phyloP scores from a whole-genome alignment of 768 basidiomycete species.

The Mycena sanguinolenta region DNA sequence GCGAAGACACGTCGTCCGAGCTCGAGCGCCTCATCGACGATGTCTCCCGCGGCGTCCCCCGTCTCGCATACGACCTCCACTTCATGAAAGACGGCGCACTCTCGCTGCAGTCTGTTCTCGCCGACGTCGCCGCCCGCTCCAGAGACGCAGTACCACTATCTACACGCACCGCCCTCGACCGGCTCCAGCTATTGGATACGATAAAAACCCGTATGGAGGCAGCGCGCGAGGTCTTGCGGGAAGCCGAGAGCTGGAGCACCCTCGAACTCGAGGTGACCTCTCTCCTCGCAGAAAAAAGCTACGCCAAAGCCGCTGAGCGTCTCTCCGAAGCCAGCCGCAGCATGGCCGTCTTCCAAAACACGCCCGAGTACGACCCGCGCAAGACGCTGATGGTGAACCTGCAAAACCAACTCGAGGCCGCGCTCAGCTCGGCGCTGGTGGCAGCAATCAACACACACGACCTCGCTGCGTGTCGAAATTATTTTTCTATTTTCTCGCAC shows the following conservation, averaged over 20 bases:
- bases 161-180: conserved; percentile 78
- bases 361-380: conserved; percentile 90
- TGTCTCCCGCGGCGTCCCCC: conserved; percentile 90
- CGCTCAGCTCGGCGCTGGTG: conserved; percentile 90
- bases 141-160: conserved; percentile 64
- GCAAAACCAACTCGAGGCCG: conserved; percentile 96
- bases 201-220: conserved; percentile 91
- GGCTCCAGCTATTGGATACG: conserved; percentile 84
- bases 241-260: conserved; percentile 97
- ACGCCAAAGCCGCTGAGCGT: conserved; percentile 92
- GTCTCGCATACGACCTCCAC: conserved; percentile 95
- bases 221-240: conserved; percentile 88
- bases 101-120: conserved; percentile 77
- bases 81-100: conserved; percentile 95
- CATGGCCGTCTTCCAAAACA: conserved; percentile 94
- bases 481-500: conserved; percentile 88
- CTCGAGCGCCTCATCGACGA: conserved; percentile 94
- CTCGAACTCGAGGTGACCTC: conserved; percentile 93
- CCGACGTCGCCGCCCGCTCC: conserved; percentile 70
- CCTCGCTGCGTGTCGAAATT: conserved; percentile 77
- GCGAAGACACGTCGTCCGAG: conserved; percentile 88
- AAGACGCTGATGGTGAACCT: conserved; percentile 90
- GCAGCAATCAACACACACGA: conserved; percentile 88
- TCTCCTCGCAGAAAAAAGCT: conserved; percentile 83
- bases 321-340: conserved; percentile 90